Base-by-base conservation (phyloP, 148 eudicot species). In the Spergularia bocconei region DNA sequence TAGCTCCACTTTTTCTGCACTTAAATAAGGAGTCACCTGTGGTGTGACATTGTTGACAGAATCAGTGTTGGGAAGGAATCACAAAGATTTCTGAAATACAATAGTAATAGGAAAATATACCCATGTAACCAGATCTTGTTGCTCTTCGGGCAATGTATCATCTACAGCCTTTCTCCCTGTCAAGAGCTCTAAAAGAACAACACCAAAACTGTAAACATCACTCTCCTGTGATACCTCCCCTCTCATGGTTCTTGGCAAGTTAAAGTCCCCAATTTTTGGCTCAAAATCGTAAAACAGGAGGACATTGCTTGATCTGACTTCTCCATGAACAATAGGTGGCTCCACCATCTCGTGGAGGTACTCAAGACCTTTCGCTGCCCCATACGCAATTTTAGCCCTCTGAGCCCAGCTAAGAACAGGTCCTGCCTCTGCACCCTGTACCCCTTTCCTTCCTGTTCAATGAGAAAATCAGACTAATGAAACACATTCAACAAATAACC, bases 121-220 rank as follows among this genome's bases (percentile, higher is more conserved):
- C 98, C 98, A 94, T 44, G 95, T 91, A 60, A 91, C 98, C 64
- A 94, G 91, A 87, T 93, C 86, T 64, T 94, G 98, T 72, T 94
- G 97, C 19, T 97, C 98, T 79, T 90, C 90, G 6, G 98, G 97
- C 97, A 94, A 90, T 72, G 98, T 94, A 65, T 94, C 95, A 82
- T 94, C 98, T 59, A 94, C 97, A 59, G 98, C 97, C 78, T 93
- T 93, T 71, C 98, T 90, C 72, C 98, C 98, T 21, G 97, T 93
- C 82, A 93, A 83, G 53, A 94, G 92, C 77, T 94, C 98, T 44
- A 94, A 75, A 71, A 94, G 93, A 79, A 94, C 96, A 16, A 94
- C 98, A 14, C 97, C 98, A 15, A 94, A 94, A 83, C 98, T 92
- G 80, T 94, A 94, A n/a, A 94, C 97, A 63, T 94, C 98, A 63